Conservation (phyloP, 805 yeast species). For the Naumovozyma castellii region DNA sequence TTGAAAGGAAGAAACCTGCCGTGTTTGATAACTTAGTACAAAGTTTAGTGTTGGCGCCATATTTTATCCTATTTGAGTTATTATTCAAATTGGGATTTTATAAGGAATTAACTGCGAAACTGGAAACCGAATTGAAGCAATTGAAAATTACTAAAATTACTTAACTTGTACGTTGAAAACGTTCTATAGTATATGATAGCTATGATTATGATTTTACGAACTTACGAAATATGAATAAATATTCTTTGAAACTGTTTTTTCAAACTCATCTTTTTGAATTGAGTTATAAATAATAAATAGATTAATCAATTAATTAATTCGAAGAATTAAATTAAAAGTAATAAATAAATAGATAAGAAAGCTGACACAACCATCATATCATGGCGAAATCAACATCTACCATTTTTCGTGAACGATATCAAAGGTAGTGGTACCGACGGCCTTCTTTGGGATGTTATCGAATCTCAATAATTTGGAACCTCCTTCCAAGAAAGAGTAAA, state of each 20-base stretch:
- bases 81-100: slow-evolving; percentile 60
- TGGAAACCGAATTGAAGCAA: slow-evolving; percentile 4
- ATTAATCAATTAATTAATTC: too few species aligned
- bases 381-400: slow-evolving; percentile 4
- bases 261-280: too few species aligned
- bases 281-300: too few species aligned
- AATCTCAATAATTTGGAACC: slow-evolving; percentile 59
- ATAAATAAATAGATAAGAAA: neutral
- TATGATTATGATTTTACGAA: too few species aligned
- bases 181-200: too few species aligned
- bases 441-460: slow-evolving; percentile 47
- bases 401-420: slow-evolving; percentile 10
- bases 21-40: slow-evolving; percentile 72
- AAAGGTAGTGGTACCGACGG: slow-evolving; percentile 4
- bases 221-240: too few species aligned
- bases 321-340: neutral
- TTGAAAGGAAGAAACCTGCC: slow-evolving; percentile 81
- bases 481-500: slow-evolving; percentile 85
- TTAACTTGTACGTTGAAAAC: too few species aligned
- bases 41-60: slow-evolving; percentile 86
- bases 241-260: too few species aligned
- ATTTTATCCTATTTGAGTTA: slow-evolving; percentile 72
- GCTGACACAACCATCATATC: too few species aligned
- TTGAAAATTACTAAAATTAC: too few species aligned
- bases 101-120: slow-evolving; percentile 24